phyloP scores from a whole-genome alignment of 176 grass and related monocot species.

The Neostapfia colusana region DNA sequence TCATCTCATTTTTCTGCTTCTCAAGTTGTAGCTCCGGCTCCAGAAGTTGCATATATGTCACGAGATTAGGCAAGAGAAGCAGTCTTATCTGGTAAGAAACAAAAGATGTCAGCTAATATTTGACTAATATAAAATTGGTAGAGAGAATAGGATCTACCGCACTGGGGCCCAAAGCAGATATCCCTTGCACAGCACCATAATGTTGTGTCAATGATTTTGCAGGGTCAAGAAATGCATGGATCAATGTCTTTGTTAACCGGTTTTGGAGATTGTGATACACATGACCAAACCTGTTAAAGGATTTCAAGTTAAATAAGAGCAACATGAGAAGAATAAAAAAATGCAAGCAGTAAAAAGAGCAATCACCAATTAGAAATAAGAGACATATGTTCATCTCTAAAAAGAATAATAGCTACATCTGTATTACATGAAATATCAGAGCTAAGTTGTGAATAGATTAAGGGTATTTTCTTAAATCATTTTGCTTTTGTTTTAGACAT shows the following conservation, averaged over 20 bases:
- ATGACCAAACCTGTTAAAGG: slow-evolving; percentile 70
- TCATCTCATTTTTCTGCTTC: slow-evolving; percentile 93
- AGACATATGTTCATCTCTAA: neutral
- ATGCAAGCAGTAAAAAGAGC: neutral
- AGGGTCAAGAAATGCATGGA: slow-evolving; percentile 88
- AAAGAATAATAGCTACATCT: neutral
- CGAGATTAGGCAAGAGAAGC: slow-evolving; percentile 82
- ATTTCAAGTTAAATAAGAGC: slow-evolving; percentile 5
- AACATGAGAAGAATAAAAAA: neutral
- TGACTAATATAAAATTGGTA: slow-evolving; percentile 15
- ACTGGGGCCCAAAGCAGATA: slow-evolving; percentile 77
- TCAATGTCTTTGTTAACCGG: slow-evolving; percentile 66
- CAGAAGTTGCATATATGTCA: slow-evolving; percentile 83
- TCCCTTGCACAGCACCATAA: slow-evolving; percentile 90
- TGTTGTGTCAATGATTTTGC: slow-evolving; percentile 90
- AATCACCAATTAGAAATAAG: neutral
- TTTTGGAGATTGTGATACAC: slow-evolving; percentile 84
- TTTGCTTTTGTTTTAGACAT: no score
- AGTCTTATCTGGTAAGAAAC: slow-evolving; percentile 60
- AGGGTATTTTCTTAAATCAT: no score
- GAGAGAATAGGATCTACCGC: slow-evolving; percentile 48
- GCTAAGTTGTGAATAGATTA: no score
- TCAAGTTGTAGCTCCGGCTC: slow-evolving; percentile 87
- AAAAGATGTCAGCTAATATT: slow-evolving; percentile 16
- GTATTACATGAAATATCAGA: neutral